Evolutionary conservation across 345 rosid genomes (phyloP).

Genomic region (Populus ilicifolia): DNA sequence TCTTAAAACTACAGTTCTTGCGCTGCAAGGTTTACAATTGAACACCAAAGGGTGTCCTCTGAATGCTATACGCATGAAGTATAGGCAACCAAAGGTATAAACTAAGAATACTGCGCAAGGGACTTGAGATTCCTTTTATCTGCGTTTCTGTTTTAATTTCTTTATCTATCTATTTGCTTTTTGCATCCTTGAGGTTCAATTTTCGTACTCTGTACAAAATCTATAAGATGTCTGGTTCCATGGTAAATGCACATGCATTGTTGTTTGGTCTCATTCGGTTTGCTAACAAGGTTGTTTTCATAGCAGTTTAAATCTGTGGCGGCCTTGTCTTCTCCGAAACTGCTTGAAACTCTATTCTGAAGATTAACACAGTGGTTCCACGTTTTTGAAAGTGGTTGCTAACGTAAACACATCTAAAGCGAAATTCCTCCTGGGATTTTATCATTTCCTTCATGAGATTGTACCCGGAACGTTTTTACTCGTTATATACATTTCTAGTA

Average conservation of each 20-base stretch:
- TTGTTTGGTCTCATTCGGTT: background rate
- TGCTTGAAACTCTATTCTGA: conserved; percentile 63
- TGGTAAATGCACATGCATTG: background rate
- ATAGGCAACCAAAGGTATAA: conserved; percentile 62
- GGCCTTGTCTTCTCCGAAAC: conserved; percentile 47
- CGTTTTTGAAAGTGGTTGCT: conserved; percentile 20
- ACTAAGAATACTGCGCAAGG: background rate
- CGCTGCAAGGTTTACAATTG: conserved; percentile 63
- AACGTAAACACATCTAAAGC: conserved; percentile 19
- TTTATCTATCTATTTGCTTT: background rate
- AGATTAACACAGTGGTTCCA: conserved; percentile 22
- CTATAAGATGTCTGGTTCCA: background rate
- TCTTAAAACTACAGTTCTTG: conserved; percentile 46
- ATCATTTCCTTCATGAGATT: conserved; percentile 15
- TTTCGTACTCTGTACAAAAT: no score
- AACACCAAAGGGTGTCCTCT: conserved; percentile 64
- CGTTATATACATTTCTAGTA: conserved; percentile 6
- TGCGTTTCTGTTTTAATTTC: no score
- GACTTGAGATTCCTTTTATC: background rate
- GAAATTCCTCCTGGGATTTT: conserved; percentile 5
- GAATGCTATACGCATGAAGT: conserved; percentile 65
- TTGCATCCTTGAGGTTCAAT: background rate
- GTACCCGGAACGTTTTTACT: conserved; percentile 11
- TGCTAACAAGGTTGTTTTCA: conserved; percentile 7
- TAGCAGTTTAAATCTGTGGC: conserved; percentile 80